Evolutionary conservation across 2,329 filamentous ascomycete genomes (phyloP), one percentile per base, ranked within the genome.

Genomic region (Ceratocystis colombiana): DNA sequence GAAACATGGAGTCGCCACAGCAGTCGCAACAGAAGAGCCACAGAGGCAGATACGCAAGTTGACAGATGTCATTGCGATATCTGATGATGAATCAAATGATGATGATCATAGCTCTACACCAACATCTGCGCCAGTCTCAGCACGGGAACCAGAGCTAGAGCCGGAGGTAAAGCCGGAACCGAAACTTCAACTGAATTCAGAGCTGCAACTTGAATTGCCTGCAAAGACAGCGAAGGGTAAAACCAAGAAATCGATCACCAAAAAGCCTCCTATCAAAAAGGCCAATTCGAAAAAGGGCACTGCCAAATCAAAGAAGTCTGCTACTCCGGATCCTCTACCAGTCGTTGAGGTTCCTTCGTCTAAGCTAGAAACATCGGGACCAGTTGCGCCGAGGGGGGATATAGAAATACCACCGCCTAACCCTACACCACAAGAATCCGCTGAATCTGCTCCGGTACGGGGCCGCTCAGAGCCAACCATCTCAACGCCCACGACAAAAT

Each of bases 251-350:
- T 17, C 41, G 20, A 46, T 41, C 12, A 10, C 44, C 25, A 46
- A 46, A 30, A 62, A 45, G 46, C 30, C 62, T 71, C 64, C 66
- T 69, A 62, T 72, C 73, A 66, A 75, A 74, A 0, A 71, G 75
- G 5, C 75, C 75, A 44, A 17, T 7, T 28, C 28, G 28, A 59
- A 73, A 71, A 61, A 75, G 75, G 69, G 20, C 22, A 15, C 55
- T 30, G 15, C 28, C 6, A 59, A 59, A 37, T n/a, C 55, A 37
- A 59, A 59, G 12, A 30, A 30, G 17, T 37, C 55, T 7, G 55
- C 15, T 20, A 59, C 28, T n/a, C 55, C 25, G 30, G 33, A 62
- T 30, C 55, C 64, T 61, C 45, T 22, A 17, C 15, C 30, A 4
- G 3, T 17, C 3, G 22, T 37, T 30, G 55, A 59, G 28, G 37